Evolutionary conservation across 495 filamentous ascomycete genomes (phyloP), one percentile per base, ranked within the genome.

Genomic region (Hamigera avellanea): DNA sequence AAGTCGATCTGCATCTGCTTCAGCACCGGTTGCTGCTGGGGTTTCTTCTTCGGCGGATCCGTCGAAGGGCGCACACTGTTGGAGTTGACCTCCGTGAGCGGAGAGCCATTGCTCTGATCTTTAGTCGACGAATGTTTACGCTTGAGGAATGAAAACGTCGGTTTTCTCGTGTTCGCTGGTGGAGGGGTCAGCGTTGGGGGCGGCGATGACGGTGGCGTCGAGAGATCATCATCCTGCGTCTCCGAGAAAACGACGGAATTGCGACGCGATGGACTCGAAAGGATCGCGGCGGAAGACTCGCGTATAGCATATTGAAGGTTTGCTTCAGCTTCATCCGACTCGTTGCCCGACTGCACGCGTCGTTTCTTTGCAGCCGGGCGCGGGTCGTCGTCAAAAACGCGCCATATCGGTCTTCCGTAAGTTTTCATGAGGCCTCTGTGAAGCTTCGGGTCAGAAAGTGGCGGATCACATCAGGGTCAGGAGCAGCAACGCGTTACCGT

Each of bases 1-100:
- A 83, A 59, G 43, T 81, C 79, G 23, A 85, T 70, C 35, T 76
- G 75, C 60, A 79, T 74, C 47, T 85, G 80, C 18, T 68, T 73
- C 41, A 81, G 48, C 2, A 49, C 48, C 0, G 61, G 52, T 34
- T 50, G 66, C 26, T 54, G 47, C 17, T 41, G 14, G 31, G 36
- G 35, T 33, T 53, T 51, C 31, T 57, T 55, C 50, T 62, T 64
- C 32, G 52, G 61, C 25, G 52, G 50, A 29, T 66, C 64, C 23
- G 44, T 44, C 8, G 57, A 61, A 17, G 64, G 50, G 40, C 64
- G 63, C 33, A 69, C 59, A 31, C 59, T 68, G 37, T 72, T 72
- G 14, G 62, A 66, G 39, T 68, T 67, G 32, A 69, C 69, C 37
- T 73, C 68, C 6, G 64, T 56, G 37, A 73, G 43, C 5, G 69